Evolutionary conservation across 2,329 filamentous ascomycete species (phyloP), one percentile per base, ranked within the genome.

Genomic region (Escovopsis weberi): DNA sequence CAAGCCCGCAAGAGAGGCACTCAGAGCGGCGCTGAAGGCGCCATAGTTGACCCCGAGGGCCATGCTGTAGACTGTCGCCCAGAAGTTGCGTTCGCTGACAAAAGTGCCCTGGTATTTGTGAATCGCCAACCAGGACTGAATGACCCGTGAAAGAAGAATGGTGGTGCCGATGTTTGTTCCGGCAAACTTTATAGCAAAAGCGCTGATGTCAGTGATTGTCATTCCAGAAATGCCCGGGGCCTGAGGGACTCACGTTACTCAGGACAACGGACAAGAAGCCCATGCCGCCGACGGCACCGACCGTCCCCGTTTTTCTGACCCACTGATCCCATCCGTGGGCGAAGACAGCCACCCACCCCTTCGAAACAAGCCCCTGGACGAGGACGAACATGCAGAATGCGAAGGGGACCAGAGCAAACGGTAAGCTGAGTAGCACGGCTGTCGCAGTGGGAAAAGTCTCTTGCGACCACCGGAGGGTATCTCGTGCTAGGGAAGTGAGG

Each of bases 121-220:
- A 35, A 85, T 82, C 2, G 62, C 52, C 47, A 74, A 63, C 82
- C 82, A 85, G 0, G 73, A 63, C 54, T 85, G 81, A 10, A 85
- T 73, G 6, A 85, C 71, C 3, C 81, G 76, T 8, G 73, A 83
- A 1, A 85, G 66, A 1, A 85, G 71, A 52, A 86, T 85, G 0
- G 81, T 80, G 0, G 81, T 83, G 32, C 82, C 81, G 41, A 85
- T 85, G 49, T 85, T 85, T 2, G 82, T 85, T 15, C 82, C 82
- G 0, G 82, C 78, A 50, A 85, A 85, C 79, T 85, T 23, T 26
- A 32, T 2, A 8, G 6, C 7, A 8, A 19, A 32, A 19, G 8
- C 4, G 1, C 26, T 1, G 15, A 23, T 11, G 28, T 30, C 34
- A 36, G 34, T 15, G 10, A 9, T 36, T 9, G n/a, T 8, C 34